Percentiles rank a stretch among this genome's conserved stretches.
These are phyloP conservation scores for Priceomyces medius DNA, from an alignment of 805 yeast genomes.

Conservation along the genomic window DNA sequence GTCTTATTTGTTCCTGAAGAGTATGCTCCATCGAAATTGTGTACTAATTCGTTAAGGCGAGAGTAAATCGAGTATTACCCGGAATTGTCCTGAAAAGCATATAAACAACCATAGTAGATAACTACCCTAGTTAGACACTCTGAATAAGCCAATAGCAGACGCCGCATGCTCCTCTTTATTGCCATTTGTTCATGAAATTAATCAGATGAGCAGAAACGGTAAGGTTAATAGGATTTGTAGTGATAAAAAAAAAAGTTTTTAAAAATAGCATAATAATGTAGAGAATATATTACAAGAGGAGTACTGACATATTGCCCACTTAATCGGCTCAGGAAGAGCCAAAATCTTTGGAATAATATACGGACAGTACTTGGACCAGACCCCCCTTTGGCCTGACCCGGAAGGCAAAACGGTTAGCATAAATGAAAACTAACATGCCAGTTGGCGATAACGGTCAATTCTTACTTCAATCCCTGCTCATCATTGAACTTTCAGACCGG, in stretches of 20 bases:
- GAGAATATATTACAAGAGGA: background rate
- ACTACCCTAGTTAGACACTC: background rate
- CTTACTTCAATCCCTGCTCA: background rate
- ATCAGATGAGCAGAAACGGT: background rate
- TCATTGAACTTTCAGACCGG: too few species aligned
- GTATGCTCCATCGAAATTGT: conserved; percentile 4
- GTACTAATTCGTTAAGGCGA: conserved; percentile 1
- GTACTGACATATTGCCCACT: background rate
- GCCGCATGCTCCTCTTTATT: background rate
- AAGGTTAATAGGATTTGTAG: background rate
- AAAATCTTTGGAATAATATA: background rate
- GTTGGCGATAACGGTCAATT: background rate
- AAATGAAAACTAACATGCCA: too few species aligned
- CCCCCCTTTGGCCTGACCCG: background rate
- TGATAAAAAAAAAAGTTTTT: background rate
- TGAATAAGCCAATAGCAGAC: background rate
- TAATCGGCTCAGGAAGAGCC: background rate
- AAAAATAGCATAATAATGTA: background rate
- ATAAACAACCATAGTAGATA: background rate
- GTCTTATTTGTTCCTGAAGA: conserved; percentile 1
- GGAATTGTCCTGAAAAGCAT: background rate
- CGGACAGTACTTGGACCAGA: background rate
- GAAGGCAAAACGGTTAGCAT: too few species aligned
- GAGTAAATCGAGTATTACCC: background rate
- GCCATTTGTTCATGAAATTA: background rate